phyloP scores from a whole-genome alignment of 2,329 filamentous ascomycete genomes.

The Zymoseptoria tritici region DNA sequence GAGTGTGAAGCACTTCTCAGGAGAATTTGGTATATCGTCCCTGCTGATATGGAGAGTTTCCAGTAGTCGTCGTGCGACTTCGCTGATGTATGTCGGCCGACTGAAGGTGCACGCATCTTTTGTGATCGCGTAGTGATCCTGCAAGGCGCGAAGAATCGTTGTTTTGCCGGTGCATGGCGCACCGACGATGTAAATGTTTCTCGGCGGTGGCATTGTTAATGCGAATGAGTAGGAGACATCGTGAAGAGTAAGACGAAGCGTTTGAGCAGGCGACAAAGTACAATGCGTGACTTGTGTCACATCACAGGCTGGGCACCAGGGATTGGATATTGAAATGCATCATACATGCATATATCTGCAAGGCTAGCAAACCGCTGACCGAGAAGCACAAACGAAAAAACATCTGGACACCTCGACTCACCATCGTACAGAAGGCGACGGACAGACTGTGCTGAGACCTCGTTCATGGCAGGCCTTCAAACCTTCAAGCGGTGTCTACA shows the following conservation, averaged over 20 bases:
- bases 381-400: background rate
- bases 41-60: background rate
- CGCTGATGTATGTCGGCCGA: background rate
- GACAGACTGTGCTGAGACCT: background rate
- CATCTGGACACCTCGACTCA: background rate
- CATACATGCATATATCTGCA: background rate
- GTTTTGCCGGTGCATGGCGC: background rate
- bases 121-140: background rate
- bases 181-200: background rate
- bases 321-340: background rate
- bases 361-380: background rate
- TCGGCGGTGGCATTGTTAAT: background rate
- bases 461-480: background rate
- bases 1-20: background rate
- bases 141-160: background rate
- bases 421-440: background rate
- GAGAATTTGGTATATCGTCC: background rate
- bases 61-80: background rate
- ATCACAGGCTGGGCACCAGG: background rate
- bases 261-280: background rate
- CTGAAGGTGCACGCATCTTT: background rate
- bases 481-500: background rate
- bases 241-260: background rate
- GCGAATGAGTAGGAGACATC: background rate
- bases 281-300: background rate